These are phyloP conservation scores for Saccharomycopsis oosterbeekiorum DNA, from an alignment of 805 yeast genomes.

Conservation along the genomic window DNA sequence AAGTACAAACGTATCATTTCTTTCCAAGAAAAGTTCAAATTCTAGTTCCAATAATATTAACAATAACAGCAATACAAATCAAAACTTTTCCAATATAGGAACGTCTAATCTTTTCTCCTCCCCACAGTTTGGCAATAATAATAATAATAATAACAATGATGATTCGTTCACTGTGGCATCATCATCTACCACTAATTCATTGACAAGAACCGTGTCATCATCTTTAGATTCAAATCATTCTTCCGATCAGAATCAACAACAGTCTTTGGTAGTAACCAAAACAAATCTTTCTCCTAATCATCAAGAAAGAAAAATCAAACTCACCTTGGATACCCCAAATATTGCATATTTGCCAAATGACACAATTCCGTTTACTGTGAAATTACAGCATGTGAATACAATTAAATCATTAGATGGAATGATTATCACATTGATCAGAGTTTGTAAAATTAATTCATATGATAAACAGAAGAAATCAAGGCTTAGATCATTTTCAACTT, in stretches of 20 bases:
- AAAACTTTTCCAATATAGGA: not conserved
- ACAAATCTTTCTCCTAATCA: conserved; percentile 1
- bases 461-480: not conserved
- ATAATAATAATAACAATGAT: not conserved
- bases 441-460: conserved; percentile 47
- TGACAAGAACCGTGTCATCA: not conserved
- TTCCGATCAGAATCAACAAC: not conserved
- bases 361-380: conserved; percentile 58
- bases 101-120: not conserved
- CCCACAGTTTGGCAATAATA: not conserved
- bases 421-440: conserved; percentile 68
- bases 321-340: conserved; percentile 40
- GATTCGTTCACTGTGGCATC: not conserved
- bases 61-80: not conserved
- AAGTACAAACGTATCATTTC: not conserved
- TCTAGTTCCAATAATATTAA: conserved; percentile 20
- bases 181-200: not conserved
- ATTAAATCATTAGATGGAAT: conserved; percentile 64
- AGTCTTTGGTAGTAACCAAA: not conserved
- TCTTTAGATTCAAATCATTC: not conserved
- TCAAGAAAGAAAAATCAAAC: conserved; percentile 19
- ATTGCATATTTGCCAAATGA: conserved; percentile 78
- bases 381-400: conserved; percentile 59
- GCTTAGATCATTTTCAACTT: not conserved
- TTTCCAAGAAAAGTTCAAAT: conserved; percentile 15